Conservation (phyloP, 2,329 filamentous ascomycete species). For the Xylaria sp. region DNA sequence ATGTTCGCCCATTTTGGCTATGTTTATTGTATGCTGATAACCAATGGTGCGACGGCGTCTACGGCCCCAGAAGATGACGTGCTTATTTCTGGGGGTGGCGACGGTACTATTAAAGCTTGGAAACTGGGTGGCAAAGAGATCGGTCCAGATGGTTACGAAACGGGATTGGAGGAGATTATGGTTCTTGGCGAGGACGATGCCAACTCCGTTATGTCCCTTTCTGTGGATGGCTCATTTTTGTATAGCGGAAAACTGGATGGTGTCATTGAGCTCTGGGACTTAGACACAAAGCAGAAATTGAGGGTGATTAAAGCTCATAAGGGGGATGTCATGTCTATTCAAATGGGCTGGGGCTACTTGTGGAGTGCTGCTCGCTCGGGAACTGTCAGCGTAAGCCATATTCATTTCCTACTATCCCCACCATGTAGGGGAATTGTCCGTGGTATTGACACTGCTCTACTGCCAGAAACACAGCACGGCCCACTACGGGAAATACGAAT, state of each 20-base stretch:
- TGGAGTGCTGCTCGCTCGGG: conserved; percentile 92
- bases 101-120: conserved; percentile 97
- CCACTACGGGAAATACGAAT: conserved; percentile 67
- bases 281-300: conserved; percentile 91
- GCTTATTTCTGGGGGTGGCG: conserved; percentile 89
- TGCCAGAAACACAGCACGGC: conserved; percentile 72
- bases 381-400: conserved; percentile 75
- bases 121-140: conserved; percentile 63
- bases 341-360: conserved; percentile 84
- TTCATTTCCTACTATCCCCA: background rate
- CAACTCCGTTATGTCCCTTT: conserved; percentile 77
- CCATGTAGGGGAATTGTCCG: background rate
- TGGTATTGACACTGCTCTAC: conserved; percentile 24
- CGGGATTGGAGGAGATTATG: conserved; percentile 76
- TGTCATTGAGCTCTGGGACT: conserved; percentile 93
- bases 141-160: conserved; percentile 62
- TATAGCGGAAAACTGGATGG: conserved; percentile 91
- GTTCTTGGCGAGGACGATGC: conserved; percentile 69
- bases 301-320: conserved; percentile 84
- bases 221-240: conserved; percentile 88
- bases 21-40: conserved; percentile 93
- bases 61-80: conserved; percentile 80
- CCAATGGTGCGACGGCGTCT: conserved; percentile 72
- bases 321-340: conserved; percentile 85
- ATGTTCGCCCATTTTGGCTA: conserved; percentile 97